Evolutionary conservation across 1,284 basidiomycete species (phyloP), one percentile per base, ranked within the genome.

Genomic region (Acaromyces ingoldii): DNA sequence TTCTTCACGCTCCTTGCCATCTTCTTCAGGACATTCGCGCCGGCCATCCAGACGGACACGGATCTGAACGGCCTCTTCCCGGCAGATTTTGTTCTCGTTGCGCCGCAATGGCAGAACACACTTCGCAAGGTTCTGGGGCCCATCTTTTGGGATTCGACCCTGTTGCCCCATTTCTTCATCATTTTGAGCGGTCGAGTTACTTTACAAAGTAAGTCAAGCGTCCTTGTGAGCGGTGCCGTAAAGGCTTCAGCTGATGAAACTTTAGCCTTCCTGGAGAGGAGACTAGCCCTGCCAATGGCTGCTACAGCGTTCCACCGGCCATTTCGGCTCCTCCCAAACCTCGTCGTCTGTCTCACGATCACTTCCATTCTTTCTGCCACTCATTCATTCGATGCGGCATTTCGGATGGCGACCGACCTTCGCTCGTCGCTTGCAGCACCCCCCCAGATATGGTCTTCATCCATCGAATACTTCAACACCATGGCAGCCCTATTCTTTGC

Each of bases 11-110:
- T 67, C 22, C 22, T 69, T 0, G 63, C 55, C 55, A 65, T 55
- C 10, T 69, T 69, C 47, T 63, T 69, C 52, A 58, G 66, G n/a
- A 43, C 64, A 33, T 62, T 69, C 46, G 66, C 66, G 2, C 64
- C 66, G 3, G 64, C 66, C 22, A 51, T 67, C 4, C 61, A 59
- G 0, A 50, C 58, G 1, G 67, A 69, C 48, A 49, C 56, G 7
- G 42, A 45, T 30, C 19, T 45, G 4, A 31, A 45, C 15, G 42
- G 42, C 4, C 17, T 13, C 4, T 28, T n/a, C 17, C 42, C 42
- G 15, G 7, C 9, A 13, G 38, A 19, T 7, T 40, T 40, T 40
- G n/a, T 56, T 9, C 3, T 11, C 2, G 22, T 10, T 10, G 51
- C 51, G 31, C 51, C 46, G 13, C 10, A 17, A 3, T 69, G 66